These are phyloP conservation scores for Vigna reflexopilosa DNA, from an alignment of 306 rosid species.

Conservation along the genomic window DNA sequence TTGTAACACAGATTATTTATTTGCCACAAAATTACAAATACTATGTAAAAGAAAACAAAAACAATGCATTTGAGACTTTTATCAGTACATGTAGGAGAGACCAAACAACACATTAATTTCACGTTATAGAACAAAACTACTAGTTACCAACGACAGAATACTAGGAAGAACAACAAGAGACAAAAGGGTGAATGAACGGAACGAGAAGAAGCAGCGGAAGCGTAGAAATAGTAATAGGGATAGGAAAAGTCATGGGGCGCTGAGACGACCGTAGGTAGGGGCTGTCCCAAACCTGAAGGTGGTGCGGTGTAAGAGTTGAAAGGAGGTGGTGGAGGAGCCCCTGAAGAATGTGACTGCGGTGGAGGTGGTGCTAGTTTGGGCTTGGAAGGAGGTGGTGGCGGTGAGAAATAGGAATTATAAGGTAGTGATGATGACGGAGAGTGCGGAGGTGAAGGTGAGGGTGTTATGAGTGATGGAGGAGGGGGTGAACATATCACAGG, in stretches of 20 bases:
- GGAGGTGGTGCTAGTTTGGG: constrained; percentile 27
- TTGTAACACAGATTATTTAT: background rate
- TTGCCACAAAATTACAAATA: background rate
- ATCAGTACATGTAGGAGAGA: too few species aligned
- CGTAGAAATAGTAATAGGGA: constrained; percentile 67
- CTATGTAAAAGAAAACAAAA: background rate
- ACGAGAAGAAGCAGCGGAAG: constrained; percentile 59
- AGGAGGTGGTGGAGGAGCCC: constrained; percentile 63
- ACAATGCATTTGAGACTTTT: background rate
- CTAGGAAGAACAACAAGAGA: constrained; percentile 41
- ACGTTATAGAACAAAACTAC: background rate
- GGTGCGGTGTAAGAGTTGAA: constrained; percentile 44
- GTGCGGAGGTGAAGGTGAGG: constrained; percentile 29
- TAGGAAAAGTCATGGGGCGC: constrained; percentile 58
- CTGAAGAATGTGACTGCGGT: constrained; percentile 44
- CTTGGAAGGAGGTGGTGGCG: constrained; percentile 28
- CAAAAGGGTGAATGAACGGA: constrained; percentile 30
- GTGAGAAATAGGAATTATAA: constrained; percentile 4
- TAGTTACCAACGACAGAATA: constrained; percentile 43
- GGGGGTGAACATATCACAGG: constrained; percentile 79
- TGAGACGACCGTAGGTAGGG: constrained; percentile 49
- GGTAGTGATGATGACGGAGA: constrained; percentile 34
- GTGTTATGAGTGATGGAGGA: constrained; percentile 42
- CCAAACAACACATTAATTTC: too few species aligned
- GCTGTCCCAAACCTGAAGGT: constrained; percentile 55